These are phyloP conservation scores for Penicillium sp. DNA, from an alignment of 2,329 filamentous ascomycete species.

Conservation along the genomic window DNA sequence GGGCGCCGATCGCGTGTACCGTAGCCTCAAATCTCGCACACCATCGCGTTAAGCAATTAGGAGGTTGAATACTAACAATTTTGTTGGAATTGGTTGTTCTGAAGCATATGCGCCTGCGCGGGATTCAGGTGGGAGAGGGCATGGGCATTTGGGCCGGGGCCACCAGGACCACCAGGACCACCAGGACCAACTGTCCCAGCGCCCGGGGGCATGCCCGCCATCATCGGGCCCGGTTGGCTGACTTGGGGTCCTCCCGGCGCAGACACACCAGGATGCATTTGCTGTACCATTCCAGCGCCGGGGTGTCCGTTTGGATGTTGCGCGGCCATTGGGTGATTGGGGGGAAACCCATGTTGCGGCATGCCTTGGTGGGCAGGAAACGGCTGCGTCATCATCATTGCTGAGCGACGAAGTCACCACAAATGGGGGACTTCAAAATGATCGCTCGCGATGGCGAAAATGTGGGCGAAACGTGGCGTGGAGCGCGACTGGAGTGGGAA, in stretches of 20 bases:
- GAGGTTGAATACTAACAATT: conserved; percentile 38
- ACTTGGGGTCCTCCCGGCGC: conserved; percentile 59
- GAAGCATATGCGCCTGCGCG: conserved; percentile 55
- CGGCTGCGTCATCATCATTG: conserved; percentile 57
- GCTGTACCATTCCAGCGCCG: conserved; percentile 52
- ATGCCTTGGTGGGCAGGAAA: conserved; percentile 62
- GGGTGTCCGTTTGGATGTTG: conserved; percentile 59
- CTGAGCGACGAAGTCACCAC: conserved; percentile 38
- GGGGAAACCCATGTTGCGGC: conserved; percentile 58
- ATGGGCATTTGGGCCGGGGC: conserved; percentile 56
- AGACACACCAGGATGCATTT: conserved; percentile 62
- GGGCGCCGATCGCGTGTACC: neutral
- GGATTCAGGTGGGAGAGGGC: conserved; percentile 61
- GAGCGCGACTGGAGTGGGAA: conserved; percentile 29
- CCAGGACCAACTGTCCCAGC: conserved; percentile 52
- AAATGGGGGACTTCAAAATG: conserved; percentile 28
- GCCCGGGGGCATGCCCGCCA: conserved; percentile 62
- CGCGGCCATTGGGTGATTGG: conserved; percentile 61
- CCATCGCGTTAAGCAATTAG: neutral
- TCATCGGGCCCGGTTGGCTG: conserved; percentile 63
- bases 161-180: conserved; percentile 48
- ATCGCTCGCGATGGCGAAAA: conserved; percentile 21
- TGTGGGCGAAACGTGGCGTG: conserved; percentile 8
- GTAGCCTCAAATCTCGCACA: neutral
- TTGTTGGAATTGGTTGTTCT: conserved; percentile 48